Evolutionary conservation across 805 yeast genomes (phyloP).

Genomic region (Kluyveromyces nonfermentans): DNA sequence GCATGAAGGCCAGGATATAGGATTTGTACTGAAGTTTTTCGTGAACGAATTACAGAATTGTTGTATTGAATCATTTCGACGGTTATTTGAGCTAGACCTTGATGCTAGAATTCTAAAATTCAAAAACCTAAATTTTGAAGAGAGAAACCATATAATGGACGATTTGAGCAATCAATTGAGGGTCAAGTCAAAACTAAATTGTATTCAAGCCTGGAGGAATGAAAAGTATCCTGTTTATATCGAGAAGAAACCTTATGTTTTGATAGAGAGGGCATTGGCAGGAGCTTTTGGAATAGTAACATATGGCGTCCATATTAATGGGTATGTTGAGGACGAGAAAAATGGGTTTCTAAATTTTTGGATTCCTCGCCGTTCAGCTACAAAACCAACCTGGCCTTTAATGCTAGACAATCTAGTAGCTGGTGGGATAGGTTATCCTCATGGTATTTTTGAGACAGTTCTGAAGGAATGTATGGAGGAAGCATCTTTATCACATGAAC

Average conservation of each 20-base stretch:
- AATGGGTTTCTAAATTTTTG: constrained; percentile 48
- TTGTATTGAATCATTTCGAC: constrained; percentile 7
- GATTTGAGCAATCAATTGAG: constrained; percentile 36
- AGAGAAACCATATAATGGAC: constrained; percentile 33
- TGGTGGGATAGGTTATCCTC: constrained; percentile 85
- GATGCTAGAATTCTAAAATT: constrained; percentile 21
- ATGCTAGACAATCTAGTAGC: constrained; percentile 91
- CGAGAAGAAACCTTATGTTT: constrained; percentile 46
- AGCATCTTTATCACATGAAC: constrained; percentile 58
- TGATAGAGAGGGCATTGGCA: constrained; percentile 73
- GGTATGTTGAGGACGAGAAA: constrained; percentile 48
- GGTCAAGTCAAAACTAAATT: constrained; percentile 28
- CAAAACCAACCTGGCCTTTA: constrained; percentile 83
- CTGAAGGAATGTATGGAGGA: constrained; percentile 86
- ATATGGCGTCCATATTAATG: constrained; percentile 84
- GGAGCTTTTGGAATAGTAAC: constrained; percentile 78
- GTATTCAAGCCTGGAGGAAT: constrained; percentile 69
- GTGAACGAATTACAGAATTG: constrained; percentile 25
- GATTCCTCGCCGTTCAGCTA: constrained; percentile 73
- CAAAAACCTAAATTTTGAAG: constrained; percentile 25
- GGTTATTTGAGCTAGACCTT: constrained; percentile 26
- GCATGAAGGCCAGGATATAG: constrained; percentile 31
- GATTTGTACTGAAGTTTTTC: constrained; percentile 32
- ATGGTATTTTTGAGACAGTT: constrained; percentile 64
- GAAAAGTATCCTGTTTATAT: constrained; percentile 71